Conservation (phyloP, 2,329 filamentous ascomycete genomes). For the Diaporthe ilicicola region DNA sequence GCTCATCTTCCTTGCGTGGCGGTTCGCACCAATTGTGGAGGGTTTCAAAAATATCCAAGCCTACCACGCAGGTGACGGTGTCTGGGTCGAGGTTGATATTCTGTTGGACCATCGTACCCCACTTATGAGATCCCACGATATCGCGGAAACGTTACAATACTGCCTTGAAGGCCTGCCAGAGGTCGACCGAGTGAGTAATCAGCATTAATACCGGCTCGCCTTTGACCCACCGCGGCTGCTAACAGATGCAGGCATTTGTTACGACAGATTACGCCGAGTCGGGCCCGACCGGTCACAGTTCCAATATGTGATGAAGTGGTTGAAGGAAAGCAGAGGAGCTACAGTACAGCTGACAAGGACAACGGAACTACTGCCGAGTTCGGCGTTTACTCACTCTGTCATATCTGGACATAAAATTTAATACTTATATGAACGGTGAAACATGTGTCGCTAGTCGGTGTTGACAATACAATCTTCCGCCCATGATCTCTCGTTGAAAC, state of each 20-base stretch:
- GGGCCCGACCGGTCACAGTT: constrained; percentile 53
- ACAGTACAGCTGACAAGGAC: not conserved
- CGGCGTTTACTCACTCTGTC: too few species aligned
- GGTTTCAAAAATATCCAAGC: constrained; percentile 63
- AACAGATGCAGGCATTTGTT: constrained; percentile 43
- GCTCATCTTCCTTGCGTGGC: constrained; percentile 66
- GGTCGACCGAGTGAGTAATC: constrained; percentile 42
- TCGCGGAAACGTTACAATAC: constrained; percentile 71
- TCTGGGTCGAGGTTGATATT: constrained; percentile 70
- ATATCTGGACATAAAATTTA: not conserved
- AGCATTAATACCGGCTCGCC: not conserved
- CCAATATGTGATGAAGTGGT: constrained; percentile 4
- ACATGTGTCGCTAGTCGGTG: too few species aligned
- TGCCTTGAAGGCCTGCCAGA: constrained; percentile 59
- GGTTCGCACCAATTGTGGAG: constrained; percentile 61
- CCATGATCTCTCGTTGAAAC: not conserved
- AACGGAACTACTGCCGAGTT: not conserved
- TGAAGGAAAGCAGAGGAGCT: not conserved
- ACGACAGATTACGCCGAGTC: constrained; percentile 65
- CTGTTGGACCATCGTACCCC: constrained; percentile 62
- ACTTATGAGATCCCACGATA: constrained; percentile 63
- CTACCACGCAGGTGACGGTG: constrained; percentile 69
- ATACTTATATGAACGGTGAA: too few species aligned
- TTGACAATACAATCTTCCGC: not conserved
- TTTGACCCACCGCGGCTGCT: not conserved